Base-by-base conservation (phyloP, 805 yeast genomes). In the Metschnikowia shivogae region DNA sequence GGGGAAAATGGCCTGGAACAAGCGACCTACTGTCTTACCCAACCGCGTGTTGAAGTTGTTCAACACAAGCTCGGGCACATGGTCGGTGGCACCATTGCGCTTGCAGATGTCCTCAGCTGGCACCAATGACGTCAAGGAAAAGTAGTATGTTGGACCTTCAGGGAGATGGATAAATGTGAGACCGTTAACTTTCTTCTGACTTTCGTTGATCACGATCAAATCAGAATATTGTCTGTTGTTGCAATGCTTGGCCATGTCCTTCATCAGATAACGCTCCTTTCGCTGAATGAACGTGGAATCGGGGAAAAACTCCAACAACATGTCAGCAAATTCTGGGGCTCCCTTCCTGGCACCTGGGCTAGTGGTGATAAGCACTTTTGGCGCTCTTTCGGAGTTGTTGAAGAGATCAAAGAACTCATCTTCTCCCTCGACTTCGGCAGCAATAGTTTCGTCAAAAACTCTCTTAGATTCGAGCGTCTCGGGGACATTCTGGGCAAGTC, bases 61-160 rank as follows among this genome's bases (percentile, higher is more conserved):
- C 62, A 93, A 72, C 29, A 93, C 82, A 40, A 93, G 76, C 66
- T 93, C 99, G 4, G 99, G 99, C 19, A 84, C 79, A 59, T 93
- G 98, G 34, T 79, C 82, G 0, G 98, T 89, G 24, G 97, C 84
- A 41, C 82, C 78, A 46, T 98, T 98, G 58, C 93, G 98, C 8
- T 96, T 97, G 19, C 70, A 63, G 44, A 93, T 88, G 53, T 78
- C 73, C 54, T 86, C 80, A 9, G 90, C 84, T 55, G 87, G 86
- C 12, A 80, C 78, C 36, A 86, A 74, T 3, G 96, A 88, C 6
- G 89, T 73, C 4, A 93, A 71, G 26, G 93, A 84, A 59, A 93
- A 93, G 67, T 92, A 90, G 62, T 89, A 89, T 0, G 97, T 86
- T 31, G 99, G 99, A 1, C 99, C 99, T 37, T 78, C 86, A 7